phyloP scores from a whole-genome alignment of 2,329 filamentous ascomycete genomes.

The Ploettnerulaceae sp. region DNA sequence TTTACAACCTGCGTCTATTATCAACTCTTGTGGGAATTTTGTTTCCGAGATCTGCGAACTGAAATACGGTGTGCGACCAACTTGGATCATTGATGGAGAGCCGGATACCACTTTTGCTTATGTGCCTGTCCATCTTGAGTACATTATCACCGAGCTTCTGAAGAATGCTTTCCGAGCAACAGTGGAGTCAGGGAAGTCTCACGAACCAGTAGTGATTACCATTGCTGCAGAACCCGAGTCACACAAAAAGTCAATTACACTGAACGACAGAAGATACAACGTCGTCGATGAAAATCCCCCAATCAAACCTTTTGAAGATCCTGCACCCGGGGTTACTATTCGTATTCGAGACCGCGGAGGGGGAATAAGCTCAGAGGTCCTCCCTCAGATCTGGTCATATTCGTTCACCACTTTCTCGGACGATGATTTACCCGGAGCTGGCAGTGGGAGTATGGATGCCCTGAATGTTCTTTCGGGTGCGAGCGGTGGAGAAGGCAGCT shows the following conservation, averaged over 20 bases:
- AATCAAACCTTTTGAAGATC: slow-evolving; percentile 56
- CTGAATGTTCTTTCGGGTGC: slow-evolving; percentile 66
- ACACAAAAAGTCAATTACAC: neutral
- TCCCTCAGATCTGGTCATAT: slow-evolving; percentile 92
- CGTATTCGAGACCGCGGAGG: slow-evolving; percentile 93
- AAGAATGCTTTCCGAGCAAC: slow-evolving; percentile 97
- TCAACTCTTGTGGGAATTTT: slow-evolving; percentile 81
- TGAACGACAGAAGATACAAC: neutral
- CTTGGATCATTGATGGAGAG: slow-evolving; percentile 76
- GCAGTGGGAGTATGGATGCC: slow-evolving; percentile 54
- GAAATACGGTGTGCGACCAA: slow-evolving; percentile 85
- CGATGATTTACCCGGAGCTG: slow-evolving; percentile 41
- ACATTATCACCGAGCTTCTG: slow-evolving; percentile 91
- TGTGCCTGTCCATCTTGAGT: slow-evolving; percentile 93
- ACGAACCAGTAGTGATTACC: slow-evolving; percentile 83
- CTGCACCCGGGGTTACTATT: slow-evolving; percentile 83
- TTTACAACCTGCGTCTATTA: slow-evolving; percentile 72
- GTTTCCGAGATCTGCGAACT: slow-evolving; percentile 96
- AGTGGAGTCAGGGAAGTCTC: slow-evolving; percentile 74
- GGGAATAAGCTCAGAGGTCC: slow-evolving; percentile 78
- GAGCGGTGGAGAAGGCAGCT: slow-evolving; percentile 67
- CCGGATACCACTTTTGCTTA: slow-evolving; percentile 86
- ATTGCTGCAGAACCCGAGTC: slow-evolving; percentile 62
- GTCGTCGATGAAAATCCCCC: slow-evolving; percentile 24
- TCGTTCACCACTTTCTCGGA: slow-evolving; percentile 93